Percentiles rank a stretch among this genome's conserved stretches.
Conservation (phyloP, 2,329 filamentous ascomycete species). For the Harringtonia aguacate region DNA sequence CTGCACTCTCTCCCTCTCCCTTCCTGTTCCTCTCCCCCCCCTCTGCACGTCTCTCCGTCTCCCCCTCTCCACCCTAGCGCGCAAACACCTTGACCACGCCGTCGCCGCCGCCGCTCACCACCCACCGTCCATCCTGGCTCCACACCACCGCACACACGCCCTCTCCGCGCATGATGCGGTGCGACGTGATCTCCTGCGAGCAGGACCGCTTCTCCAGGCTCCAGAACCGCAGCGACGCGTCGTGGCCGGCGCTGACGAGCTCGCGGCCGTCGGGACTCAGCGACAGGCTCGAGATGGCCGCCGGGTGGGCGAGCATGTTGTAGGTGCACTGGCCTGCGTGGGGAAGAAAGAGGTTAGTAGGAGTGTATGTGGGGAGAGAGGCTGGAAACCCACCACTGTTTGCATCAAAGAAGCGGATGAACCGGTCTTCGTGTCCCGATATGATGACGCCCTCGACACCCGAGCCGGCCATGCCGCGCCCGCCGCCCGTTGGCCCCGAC, state of each 20-base stretch:
- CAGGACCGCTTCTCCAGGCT: constrained; percentile 90
- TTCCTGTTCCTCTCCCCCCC: background rate
- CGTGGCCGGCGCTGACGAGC: constrained; percentile 90
- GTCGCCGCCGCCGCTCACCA: constrained; percentile 89
- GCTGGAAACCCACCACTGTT: constrained; percentile 85
- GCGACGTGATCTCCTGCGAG: constrained; percentile 88
- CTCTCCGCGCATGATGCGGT: constrained; percentile 90
- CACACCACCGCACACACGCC: constrained; percentile 91
- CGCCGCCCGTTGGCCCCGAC: constrained; percentile 60
- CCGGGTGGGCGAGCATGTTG: constrained; percentile 93
- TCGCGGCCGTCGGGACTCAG: constrained; percentile 89
- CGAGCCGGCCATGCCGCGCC: constrained; percentile 53
- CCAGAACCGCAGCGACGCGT: constrained; percentile 94
- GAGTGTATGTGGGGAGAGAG: too few relatives aligned
- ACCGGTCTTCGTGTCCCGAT: constrained; percentile 91
- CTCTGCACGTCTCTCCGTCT: background rate
- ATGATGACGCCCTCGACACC: constrained; percentile 90
- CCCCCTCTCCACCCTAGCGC: constrained; percentile 24
- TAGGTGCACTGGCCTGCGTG: constrained; percentile 99
- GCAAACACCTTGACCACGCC: constrained; percentile 90
- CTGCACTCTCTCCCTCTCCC: background rate
- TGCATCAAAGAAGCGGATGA: constrained; percentile 94
- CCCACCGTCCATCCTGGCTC: constrained; percentile 91
- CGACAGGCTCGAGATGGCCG: constrained; percentile 82
- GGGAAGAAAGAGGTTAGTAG: too few relatives aligned